A percentile compares a stretch with the other conserved stretches of the same genome.
Evolutionary conservation across 768 basidiomycete species (phyloP).

Genomic region (Psilocybe cubensis): DNA sequence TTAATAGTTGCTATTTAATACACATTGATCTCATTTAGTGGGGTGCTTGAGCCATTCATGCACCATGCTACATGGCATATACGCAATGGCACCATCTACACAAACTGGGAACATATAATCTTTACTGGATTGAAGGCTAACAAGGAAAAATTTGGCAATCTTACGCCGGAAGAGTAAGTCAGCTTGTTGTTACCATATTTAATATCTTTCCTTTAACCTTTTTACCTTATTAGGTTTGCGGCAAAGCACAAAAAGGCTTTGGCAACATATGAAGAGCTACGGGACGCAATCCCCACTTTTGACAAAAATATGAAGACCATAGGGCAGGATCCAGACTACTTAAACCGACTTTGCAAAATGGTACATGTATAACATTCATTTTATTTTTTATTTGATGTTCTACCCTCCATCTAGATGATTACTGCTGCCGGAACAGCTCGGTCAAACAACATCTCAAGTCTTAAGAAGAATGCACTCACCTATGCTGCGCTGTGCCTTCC

Average conservation of each 20-base stretch:
- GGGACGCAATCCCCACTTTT: background rate
- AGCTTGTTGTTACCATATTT: no score
- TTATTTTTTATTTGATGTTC: background rate
- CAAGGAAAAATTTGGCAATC: no score
- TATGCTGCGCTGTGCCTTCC: background rate
- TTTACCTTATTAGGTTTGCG: background rate
- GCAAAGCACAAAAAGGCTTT: background rate
- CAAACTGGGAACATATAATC: background rate
- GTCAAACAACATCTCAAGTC: background rate
- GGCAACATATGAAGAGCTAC: background rate
- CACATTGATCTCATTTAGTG: no score
- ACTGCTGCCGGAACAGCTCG: background rate
- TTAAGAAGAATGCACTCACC: background rate
- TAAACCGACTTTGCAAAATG: background rate
- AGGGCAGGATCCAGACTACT: background rate
- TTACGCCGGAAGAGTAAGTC: no score
- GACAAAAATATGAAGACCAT: background rate
- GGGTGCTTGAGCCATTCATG: no score
- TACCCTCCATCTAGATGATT: background rate
- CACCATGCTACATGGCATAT: background rate
- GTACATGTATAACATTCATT: background rate
- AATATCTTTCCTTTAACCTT: background rate
- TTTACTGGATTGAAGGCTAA: background rate
- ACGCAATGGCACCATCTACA: background rate
- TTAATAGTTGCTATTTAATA: background rate